phyloP scores from a whole-genome alignment of 768 basidiomycete species.

The Rhizopogon salebrosus region DNA sequence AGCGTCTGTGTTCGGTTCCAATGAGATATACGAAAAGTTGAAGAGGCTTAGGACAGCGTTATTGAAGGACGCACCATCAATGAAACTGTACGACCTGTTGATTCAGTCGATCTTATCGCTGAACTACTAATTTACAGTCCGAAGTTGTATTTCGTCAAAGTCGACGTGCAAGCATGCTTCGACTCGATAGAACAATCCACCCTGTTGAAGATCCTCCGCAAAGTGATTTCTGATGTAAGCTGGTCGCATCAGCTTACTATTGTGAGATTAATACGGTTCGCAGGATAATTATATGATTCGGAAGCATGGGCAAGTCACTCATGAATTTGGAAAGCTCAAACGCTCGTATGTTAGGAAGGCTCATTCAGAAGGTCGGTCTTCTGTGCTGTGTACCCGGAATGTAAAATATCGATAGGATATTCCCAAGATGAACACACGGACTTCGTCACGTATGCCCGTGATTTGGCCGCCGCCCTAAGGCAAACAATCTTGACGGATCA shows the following conservation, averaged over 20 bases:
- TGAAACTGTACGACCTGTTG: conserved; percentile 45
- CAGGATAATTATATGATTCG: conserved; percentile 74
- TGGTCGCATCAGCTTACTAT: background rate
- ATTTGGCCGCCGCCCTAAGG: conserved; percentile 60
- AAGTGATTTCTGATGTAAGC: conserved; percentile 66
- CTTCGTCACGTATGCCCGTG: conserved; percentile 65
- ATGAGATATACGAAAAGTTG: conserved; percentile 75
- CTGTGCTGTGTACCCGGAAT: too few relatives aligned
- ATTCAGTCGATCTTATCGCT: background rate
- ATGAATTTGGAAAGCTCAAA: conserved; percentile 50
- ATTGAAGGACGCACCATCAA: conserved; percentile 29
- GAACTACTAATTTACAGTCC: conserved; percentile 46
- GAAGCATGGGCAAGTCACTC: conserved; percentile 61
- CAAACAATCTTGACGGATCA: conserved; percentile 86
- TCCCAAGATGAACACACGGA: conserved; percentile 65
- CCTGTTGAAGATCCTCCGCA: conserved; percentile 68
- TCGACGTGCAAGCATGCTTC: conserved; percentile 95
- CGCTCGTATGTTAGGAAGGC: conserved; percentile 58
- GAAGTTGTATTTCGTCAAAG: conserved; percentile 90
- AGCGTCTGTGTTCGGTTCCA: conserved; percentile 75
- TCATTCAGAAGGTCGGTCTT: conserved; percentile 53
- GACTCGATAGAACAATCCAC: conserved; percentile 92
- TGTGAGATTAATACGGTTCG: background rate
- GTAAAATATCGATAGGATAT: background rate
- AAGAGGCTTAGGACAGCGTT: conserved; percentile 63